Conservation (phyloP, 2,329 filamentous ascomycete genomes). For the Akanthomyces dipterigenus region DNA sequence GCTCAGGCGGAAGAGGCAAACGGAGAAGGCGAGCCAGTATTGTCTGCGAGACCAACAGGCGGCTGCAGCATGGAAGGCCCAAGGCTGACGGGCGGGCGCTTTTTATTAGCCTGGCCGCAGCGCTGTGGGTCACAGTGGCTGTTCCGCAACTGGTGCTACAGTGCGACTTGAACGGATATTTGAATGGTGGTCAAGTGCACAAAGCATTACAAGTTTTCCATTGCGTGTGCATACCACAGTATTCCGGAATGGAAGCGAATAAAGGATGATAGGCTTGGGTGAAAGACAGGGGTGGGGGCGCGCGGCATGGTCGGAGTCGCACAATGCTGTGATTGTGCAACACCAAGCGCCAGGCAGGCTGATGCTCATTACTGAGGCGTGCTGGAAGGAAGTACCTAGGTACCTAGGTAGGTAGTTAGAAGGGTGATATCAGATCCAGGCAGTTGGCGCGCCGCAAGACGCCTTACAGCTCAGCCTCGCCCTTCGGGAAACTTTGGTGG, state of each 20-base stretch:
- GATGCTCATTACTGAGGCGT: neutral
- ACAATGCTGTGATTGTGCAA: neutral
- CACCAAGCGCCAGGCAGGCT: neutral
- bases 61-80: neutral
- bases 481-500: neutral
- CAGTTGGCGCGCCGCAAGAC: neutral
- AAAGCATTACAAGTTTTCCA: neutral
- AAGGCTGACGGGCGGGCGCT: neutral
- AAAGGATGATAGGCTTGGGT: neutral
- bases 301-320: neutral
- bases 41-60: neutral
- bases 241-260: neutral
- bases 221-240: neutral
- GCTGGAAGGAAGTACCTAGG: no score
- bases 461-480: neutral
- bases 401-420: no score
- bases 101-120: conserved; percentile 4
- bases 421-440: neutral
- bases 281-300: neutral
- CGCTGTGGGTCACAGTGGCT: neutral
- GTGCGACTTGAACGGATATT: neutral
- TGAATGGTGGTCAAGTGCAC: neutral
- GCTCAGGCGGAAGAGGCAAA: neutral
- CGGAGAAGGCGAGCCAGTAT: neutral
- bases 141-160: neutral